phyloP scores from a whole-genome alignment of 176 grass and related monocot genomes.

The Puya raimondii region DNA sequence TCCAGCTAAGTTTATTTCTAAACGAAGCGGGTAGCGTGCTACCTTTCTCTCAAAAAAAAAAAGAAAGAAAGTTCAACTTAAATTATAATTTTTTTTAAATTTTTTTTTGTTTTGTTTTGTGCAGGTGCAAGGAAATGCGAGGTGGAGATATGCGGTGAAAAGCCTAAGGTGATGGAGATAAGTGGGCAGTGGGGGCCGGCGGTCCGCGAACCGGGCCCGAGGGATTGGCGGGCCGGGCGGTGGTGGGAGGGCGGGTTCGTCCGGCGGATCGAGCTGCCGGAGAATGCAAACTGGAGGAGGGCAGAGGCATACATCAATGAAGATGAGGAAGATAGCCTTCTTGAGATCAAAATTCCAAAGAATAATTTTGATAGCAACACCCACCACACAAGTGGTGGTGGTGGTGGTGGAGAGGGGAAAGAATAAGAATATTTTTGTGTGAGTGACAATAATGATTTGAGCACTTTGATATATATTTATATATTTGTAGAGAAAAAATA shows the following conservation, averaged over 20 bases:
- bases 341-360: slow-evolving; percentile 79
- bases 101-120: not conserved
- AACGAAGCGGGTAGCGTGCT: too few species aligned
- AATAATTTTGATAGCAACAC: slow-evolving; percentile 24
- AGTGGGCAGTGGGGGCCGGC: slow-evolving; percentile 56
- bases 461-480: too few species aligned
- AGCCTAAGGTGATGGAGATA: slow-evolving; percentile 60
- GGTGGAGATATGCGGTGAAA: slow-evolving; percentile 61
- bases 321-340: slow-evolving; percentile 27
- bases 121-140: slow-evolving; percentile 65
- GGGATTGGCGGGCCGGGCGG: slow-evolving; percentile 57
- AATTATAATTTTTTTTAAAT: too few species aligned
- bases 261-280: slow-evolving; percentile 74
- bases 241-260: slow-evolving; percentile 98
- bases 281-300: slow-evolving; percentile 55
- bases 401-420: not conserved
- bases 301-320: slow-evolving; percentile 62
- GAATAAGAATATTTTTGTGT: not conserved
- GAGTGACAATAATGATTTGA: not conserved
- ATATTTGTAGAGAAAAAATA: too few species aligned
- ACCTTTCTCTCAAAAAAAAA: too few species aligned
- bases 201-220: slow-evolving; percentile 24
- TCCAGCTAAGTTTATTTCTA: too few species aligned
- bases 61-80: too few species aligned
- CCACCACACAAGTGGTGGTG: slow-evolving; percentile 10